Evolutionary conservation across 1,284 basidiomycete genomes (phyloP), one percentile per base, ranked within the genome.

Genomic region (Fomitopsis schrenkii): DNA sequence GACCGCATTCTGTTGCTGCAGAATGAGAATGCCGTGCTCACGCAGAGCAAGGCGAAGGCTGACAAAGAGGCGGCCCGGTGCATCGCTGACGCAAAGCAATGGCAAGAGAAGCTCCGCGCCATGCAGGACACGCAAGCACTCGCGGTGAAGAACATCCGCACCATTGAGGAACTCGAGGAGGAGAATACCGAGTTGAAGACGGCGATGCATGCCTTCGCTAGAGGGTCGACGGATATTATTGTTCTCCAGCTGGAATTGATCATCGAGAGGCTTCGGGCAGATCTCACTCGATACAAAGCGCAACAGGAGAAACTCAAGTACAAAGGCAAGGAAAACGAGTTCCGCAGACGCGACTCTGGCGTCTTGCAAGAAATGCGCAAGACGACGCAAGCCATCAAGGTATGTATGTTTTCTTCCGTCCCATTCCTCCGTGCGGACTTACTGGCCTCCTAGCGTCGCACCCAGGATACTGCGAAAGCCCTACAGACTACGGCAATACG

Each of bases 41-140:
- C 36, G 6, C 62, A 60, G 22, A 41, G 61, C 14, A 60, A 62
- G 30, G 33, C 30, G 8, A 35, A 38, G 1, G 52, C 64, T 8
- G 63, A 66, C 50, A 19, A 45, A 15, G 57, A 64, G 17, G 57
- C 66, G 17, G 19, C 30, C 2, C 56, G 36, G 26, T 57, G 60
- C 22, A 46, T 56, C 17, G 58, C 45, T 6, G 63, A 65, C 30
- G 57, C 59, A 10, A 57, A 61, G 28, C 60, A 59, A 10, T 68
- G 67, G 65, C 66, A 62, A 61, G 59, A 52, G 41, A 61, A 64
- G 26, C 60, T 66, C 3, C 58, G 61, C 26, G 59, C 61, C 48
- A 59, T 65, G 22, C 67, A 68, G 45, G 60, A 64, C 19, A 62
- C 66, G 61, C 67, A 68, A 36, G 65, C 61, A 55, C 55, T 66